Base-by-base conservation (phyloP, 139 green algal genomes). In the Mesotaenium endlicherianum region DNA sequence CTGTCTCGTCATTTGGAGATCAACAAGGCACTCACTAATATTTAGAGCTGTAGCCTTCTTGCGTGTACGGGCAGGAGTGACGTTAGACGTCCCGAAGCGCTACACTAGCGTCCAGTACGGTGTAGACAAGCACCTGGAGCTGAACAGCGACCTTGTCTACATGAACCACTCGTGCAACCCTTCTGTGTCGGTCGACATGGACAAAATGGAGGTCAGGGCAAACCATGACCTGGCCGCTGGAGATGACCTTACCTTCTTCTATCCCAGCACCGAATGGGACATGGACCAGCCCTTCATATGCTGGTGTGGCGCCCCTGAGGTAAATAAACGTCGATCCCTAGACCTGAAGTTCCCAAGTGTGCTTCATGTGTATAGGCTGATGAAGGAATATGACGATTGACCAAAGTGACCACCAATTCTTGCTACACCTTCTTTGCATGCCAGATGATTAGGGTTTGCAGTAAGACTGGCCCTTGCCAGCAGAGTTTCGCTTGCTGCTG, bases 231-330 rank as follows among this genome's bases (percentile, higher is more conserved):
- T 82, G 4, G 34, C 55, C 20, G 39, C n/a, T 3, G 75, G 75
- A 34, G 55, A 31, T 0, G 75, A 82, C 36, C 55, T 82, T 58
- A 55, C 55, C 17, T 82, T 82, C 75, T 82, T 82, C 57, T 82
- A 82, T 16, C 47, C 45, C 2, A 75, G 44, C 44, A 76, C 75
- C 36, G 75, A 82, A 38, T 82, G 47, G 44, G 75, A 82, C 26
- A 82, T 82, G 75, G n/a, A 82, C 20, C 75, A 82, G 57, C 75
- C 75, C 20, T 82, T 82, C 57, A 47, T 39, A 11, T 82, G 75
- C 75, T 82, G 75, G 75, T 82, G 75, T 30, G 75, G 75, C 31
- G 59, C 75, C 0, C 31, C 40, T 17, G 47, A 82, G 44, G 75
- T 82, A 36, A 40, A 40, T 75, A 2, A 74, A n/a, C 17, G 16